Percentiles rank a stretch among this genome's conserved stretches.
These are phyloP conservation scores for Vitis vinifera DNA, from an alignment of 164 flowering plant species.

Conservation along the genomic window DNA sequence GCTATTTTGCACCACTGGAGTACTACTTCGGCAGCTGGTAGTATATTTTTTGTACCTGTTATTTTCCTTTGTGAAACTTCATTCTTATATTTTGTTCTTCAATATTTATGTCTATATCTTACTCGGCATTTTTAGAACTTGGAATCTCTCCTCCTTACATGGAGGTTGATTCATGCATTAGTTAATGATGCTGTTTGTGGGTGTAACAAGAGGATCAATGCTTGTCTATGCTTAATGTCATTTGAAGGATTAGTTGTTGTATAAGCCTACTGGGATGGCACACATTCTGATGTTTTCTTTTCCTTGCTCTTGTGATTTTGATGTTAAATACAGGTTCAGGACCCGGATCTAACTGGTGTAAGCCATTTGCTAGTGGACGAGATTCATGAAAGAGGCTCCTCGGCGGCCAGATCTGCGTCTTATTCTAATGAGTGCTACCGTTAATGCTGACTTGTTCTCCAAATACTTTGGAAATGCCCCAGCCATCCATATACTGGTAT, in stretches of 20 bases:
- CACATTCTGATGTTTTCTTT: not conserved
- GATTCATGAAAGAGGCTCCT: slow-evolving; percentile 97
- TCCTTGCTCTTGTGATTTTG: slow-evolving; percentile 10
- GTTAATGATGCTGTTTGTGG: not conserved
- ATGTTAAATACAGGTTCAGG: slow-evolving; percentile 65
- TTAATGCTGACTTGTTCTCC: slow-evolving; percentile 91
- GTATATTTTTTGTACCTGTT: not conserved
- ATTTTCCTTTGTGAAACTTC: too few relatives aligned
- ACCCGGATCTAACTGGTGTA: slow-evolving; percentile 72
- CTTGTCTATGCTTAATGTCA: not conserved
- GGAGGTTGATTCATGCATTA: too few relatives aligned
- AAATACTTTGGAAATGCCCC: slow-evolving; percentile 89
- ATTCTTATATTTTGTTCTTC: not conserved
- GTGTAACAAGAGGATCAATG: not conserved
- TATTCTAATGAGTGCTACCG: slow-evolving; percentile 96
- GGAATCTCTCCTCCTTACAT: not conserved
- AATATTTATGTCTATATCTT: not conserved
- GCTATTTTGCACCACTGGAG: slow-evolving; percentile 31
- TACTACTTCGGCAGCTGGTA: slow-evolving; percentile 84
- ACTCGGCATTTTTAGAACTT: not conserved
- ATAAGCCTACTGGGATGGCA: not conserved
- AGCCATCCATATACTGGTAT: slow-evolving; percentile 84
- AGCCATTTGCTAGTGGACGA: slow-evolving; percentile 96
- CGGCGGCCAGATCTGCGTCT: slow-evolving; percentile 86
- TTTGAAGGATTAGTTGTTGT: not conserved